Percentiles rank a stretch among this genome's conserved stretches.
Conservation (phyloP, 805 yeast genomes). For the Candida nonsorbophila region DNA sequence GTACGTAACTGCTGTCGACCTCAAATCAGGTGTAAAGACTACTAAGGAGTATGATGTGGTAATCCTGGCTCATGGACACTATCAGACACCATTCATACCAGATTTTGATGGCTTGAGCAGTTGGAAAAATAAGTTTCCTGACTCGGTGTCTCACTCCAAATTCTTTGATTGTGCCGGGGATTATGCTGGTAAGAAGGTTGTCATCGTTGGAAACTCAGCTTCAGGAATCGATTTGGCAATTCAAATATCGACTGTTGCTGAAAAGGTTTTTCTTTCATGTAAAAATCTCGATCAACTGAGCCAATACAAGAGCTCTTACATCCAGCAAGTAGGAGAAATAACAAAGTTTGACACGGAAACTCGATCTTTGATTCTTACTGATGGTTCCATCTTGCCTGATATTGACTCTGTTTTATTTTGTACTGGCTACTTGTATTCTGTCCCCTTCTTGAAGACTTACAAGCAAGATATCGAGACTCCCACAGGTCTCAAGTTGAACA, state of each 20-base stretch:
- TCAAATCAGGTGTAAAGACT: constrained; percentile 1
- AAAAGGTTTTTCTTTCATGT: constrained; percentile 17
- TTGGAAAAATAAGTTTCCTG: constrained; percentile 12
- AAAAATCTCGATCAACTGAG: constrained; percentile 8
- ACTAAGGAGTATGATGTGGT: constrained; percentile 28
- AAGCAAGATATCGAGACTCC: no score
- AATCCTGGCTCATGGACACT: constrained; percentile 35
- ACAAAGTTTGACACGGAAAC: constrained; percentile 26
- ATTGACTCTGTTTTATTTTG: constrained; percentile 30
- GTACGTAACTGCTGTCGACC: constrained; percentile 10
- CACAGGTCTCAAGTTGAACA: no score
- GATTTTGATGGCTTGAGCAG: constrained; percentile 20
- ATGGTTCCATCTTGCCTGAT: constrained; percentile 1
- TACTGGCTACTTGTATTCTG: constrained; percentile 33
- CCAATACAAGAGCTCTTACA: constrained; percentile 7
- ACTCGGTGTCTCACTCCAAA: constrained; percentile 27
- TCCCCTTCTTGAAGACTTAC: constrained; percentile 26
- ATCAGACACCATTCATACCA: constrained; percentile 31
- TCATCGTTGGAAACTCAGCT: constrained; percentile 74
- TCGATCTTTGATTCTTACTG: constrained; percentile 7
- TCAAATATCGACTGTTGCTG: constrained; percentile 44
- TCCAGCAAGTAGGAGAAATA: constrained; percentile 4
- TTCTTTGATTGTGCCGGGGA: constrained; percentile 18
- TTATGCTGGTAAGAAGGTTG: constrained; percentile 35
- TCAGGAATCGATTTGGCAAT: constrained; percentile 71